Base-by-base conservation (phyloP, 2,329 filamentous ascomycete genomes). In the Pestalotiopsis sp. region DNA sequence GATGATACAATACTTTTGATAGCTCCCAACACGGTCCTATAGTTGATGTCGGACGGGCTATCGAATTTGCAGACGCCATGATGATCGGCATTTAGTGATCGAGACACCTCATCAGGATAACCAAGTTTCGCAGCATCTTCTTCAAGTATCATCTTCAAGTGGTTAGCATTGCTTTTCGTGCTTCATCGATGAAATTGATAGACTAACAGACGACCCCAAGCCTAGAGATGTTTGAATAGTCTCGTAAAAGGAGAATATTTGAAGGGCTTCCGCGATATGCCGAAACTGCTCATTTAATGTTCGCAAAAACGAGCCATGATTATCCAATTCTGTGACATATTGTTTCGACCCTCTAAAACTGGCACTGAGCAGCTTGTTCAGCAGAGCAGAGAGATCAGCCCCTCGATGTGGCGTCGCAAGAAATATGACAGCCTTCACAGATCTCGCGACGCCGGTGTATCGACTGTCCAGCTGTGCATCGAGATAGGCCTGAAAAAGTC, bases 221-320 rank as follows among this genome's bases (percentile, higher is more conserved):
- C 68, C 68, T 9, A 70, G 12, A 3, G 66, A 66, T 17, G 69
- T 71, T 14, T 67, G 49, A 5, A 71, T 20, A 14, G 67, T 69
- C 64, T 71, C 69, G 52, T 71, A 68, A 45, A 71, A 71, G 4
- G 68, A 69, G 41, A 71, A 69, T 25, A 71, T 71, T 58, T 71
- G 68, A 2, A 71, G 56, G 3, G 31, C 17, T 1, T 68, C 17
- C 3, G 69, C 69, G 45, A 69, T 36, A 25, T 69, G 69, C 2
- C 68, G 68, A 14, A 71, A 71, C 23, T 71, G 68, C 23, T 71
- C 69, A 64, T 71, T 71, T 27, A 68, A 61, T 25, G 17, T 67
- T 56, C 36, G 56, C 7, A 71, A 49, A 41, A 69, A 69, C 2
- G 39, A 27, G 4, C 52, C 65, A 56, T 68, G 31, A 20, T 63